Base-by-base conservation (phyloP, 2,329 filamentous ascomycete genomes). In the Orbilia ellipsospora region DNA sequence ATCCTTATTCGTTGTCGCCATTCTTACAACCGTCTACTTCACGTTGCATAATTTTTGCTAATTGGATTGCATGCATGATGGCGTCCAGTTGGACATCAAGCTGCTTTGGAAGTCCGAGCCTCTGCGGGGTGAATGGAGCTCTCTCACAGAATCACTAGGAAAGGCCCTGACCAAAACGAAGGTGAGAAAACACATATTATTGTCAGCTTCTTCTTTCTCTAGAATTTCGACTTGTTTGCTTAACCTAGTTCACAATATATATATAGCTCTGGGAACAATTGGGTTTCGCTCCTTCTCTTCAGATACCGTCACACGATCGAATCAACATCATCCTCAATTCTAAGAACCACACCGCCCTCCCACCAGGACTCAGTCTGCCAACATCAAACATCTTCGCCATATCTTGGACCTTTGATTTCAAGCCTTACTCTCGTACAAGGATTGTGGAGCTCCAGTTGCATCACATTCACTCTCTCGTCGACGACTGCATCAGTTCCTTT, bases 71-170 rank as follows among this genome's bases (percentile, higher is more conserved):
- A 36, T 36, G 31, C 5, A 36, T 6, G 31, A 36, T 36, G 31
- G 31, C 5, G 44, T 48, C 13, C 45, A 75, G 72, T 51, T 69
- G 40, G 52, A 64, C 26, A 51, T 69, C 36, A 64, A 60, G 26
- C 36, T 75, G n/a, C 45, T 65, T 26, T 75, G 72, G 72, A 65
- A 69, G 31, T 64, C 63, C 10, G 13, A 10, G 13, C 20, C 20
- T 26, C 44, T 75, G n/a, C 72, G 57, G n/a, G 52, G 65, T 48
- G 52, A 68, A 26, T 69, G 72, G 72, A 63, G 31, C 51, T 45
- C 65, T 28, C 31, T 75, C 28, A 28, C 59, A 6, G 72, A 75
- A 45, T 50, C 57, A n/a, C 59, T 75, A 28, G 72, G 72, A 6
- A 59, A 56, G 13, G 42, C 23, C 16, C 18, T 75, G 44, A 65